Evolutionary conservation across 1,284 basidiomycete genomes (phyloP).

Genomic region (Termitomyces sp.): DNA sequence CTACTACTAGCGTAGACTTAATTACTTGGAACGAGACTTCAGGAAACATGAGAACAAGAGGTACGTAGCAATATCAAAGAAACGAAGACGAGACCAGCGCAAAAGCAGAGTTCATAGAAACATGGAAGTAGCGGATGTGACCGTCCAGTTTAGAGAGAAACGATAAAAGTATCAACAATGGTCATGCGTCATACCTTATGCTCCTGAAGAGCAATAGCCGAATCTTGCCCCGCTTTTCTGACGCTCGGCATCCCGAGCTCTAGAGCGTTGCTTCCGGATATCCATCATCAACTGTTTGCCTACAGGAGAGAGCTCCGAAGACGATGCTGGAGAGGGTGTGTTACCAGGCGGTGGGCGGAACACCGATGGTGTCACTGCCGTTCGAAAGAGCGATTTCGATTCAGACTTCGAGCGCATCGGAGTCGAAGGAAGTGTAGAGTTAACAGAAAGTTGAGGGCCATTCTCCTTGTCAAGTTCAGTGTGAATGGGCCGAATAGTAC

Average conservation of each 20-base stretch:
- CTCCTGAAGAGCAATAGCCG: conserved; percentile 3
- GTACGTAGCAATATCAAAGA: neutral
- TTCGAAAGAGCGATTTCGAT: conserved; percentile 30
- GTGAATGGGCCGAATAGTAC: conserved; percentile 7
- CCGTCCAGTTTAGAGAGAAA: neutral
- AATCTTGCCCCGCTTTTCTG: conserved; percentile 14
- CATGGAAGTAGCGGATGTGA: neutral
- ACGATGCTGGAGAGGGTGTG: conserved; percentile 60
- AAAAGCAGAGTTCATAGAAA: conserved; percentile 2
- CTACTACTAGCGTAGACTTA: neutral
- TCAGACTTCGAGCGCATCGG: conserved; percentile 30
- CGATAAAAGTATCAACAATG: neutral
- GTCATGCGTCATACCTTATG: neutral
- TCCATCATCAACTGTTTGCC: conserved; percentile 62
- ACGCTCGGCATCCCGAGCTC: conserved; percentile 34
- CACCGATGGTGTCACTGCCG: conserved; percentile 30
- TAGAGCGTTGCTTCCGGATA: conserved; percentile 50
- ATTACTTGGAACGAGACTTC: neutral
- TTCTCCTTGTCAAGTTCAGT: conserved; percentile 28
- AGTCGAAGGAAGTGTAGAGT: conserved; percentile 27
- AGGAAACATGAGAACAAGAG: neutral
- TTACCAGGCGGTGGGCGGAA: conserved; percentile 28
- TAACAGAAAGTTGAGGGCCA: conserved; percentile 24
- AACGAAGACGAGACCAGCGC: neutral
- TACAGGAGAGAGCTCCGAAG: conserved; percentile 65